Base-by-base conservation (phyloP, 176 grass and related monocot species). In the Panicum miliaceum region DNA sequence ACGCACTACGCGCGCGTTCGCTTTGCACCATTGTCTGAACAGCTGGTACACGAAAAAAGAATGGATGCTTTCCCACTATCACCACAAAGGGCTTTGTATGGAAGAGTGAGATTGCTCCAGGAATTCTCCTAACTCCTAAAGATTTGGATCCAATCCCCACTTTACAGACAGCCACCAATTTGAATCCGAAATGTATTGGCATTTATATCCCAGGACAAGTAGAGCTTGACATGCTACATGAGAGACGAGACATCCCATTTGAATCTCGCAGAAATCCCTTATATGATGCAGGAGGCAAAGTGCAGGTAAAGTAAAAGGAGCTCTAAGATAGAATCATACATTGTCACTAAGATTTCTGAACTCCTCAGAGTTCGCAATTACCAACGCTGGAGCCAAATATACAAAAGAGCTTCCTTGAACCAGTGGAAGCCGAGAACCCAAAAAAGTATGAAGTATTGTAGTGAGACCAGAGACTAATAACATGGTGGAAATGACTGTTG, bases 351-450 rank as follows among this genome's bases (percentile, higher is more conserved):
- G 96, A 88, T 99, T 94, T 87, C 93, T 91, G 84, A 96, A 99
- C 70, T 96, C 93, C 43, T 99, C 96, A 0, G 93, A 99, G 83
- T 96, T 99, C 29, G 89, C 92, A 68, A 99, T 99, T 66, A 96
- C 91, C 78, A 99, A 91, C 23, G 91, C 96, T 76, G 96, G 96
- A 68, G 96, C 93, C 84, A 99, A 84, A 90, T 99, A 99, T 61
- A 93, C 88, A 94, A 99, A 99, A 35, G 96, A 99, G 81, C 93
- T 99, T 82, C 96, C 96, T 88, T 99, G 96, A 78, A 99, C 79
- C 84, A 99, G 62, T 68, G 96, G 93, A 90, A 99, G 93, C 76
- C 96, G 92, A 77, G 91, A 92, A 68, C 96, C 96, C 48, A 99
- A 89, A 85, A 90, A 94, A 32, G 91, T 91, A 83, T 99, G 93